Percentiles rank a stretch among this genome's conserved stretches.
phyloP scores from a whole-genome alignment of 768 basidiomycete genomes.

The Psilocybe subaeruginosa region DNA sequence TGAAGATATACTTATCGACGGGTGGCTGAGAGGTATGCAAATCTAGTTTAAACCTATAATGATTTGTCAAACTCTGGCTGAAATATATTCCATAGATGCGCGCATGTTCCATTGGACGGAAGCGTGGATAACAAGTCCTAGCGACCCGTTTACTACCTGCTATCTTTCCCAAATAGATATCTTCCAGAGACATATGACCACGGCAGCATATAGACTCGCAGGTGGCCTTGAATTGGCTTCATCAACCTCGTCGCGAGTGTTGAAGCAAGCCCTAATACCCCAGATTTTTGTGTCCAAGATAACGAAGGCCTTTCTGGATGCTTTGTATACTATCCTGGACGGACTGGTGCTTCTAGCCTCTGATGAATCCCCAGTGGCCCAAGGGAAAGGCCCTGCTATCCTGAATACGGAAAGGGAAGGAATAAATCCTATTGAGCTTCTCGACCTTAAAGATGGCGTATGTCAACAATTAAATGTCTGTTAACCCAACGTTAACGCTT shows the following conservation, averaged over 20 bases:
- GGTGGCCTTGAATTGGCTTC: constrained; percentile 66
- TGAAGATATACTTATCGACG: constrained; percentile 73
- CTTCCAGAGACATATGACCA: constrained; percentile 81
- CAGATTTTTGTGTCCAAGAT: constrained; percentile 73
- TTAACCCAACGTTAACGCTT: not conserved
- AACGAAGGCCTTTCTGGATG: constrained; percentile 83
- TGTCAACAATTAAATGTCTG: constrained; percentile 24
- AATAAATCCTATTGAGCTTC: constrained; percentile 55
- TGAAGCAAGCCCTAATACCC: constrained; percentile 65
- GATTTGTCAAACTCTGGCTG: not conserved
- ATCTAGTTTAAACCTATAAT: constrained; percentile 1
- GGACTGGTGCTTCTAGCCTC: constrained; percentile 82
- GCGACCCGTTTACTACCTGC: constrained; percentile 67
- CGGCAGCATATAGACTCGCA: constrained; percentile 78
- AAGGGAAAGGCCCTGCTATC: constrained; percentile 35
- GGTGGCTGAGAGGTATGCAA: constrained; percentile 81
- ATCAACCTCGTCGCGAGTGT: constrained; percentile 49
- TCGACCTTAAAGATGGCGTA: constrained; percentile 69
- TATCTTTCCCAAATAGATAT: constrained; percentile 79
- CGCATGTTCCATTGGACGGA: constrained; percentile 83
- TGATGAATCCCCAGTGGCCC: constrained; percentile 59
- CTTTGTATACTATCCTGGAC: constrained; percentile 83
- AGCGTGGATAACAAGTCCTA: constrained; percentile 73
- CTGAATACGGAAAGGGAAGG: constrained; percentile 33
- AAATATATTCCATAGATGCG: constrained; percentile 59